Evolutionary conservation across 768 basidiomycete species (phyloP).

Genomic region (Boletales sp.): DNA sequence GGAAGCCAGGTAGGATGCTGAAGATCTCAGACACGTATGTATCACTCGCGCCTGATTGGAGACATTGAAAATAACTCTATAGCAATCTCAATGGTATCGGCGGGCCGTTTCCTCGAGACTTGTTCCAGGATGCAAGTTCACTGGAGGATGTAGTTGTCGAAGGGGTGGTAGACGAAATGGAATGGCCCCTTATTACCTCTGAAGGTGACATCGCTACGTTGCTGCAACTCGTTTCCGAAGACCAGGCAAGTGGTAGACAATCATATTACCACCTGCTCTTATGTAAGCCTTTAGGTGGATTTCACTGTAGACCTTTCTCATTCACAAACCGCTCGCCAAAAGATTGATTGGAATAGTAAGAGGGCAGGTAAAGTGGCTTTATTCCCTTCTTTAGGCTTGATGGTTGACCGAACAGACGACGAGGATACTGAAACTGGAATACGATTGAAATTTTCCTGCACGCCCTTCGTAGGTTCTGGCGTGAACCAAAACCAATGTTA

Average conservation of each 20-base stretch:
- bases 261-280: not conserved
- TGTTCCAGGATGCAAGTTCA: constrained; percentile 67
- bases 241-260: constrained; percentile 47
- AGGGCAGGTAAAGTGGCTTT: constrained; percentile 60
- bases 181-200: constrained; percentile 76
- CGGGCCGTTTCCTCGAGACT: constrained; percentile 58
- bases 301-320: constrained; percentile 67
- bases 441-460: constrained; percentile 38
- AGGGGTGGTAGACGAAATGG: constrained; percentile 53
- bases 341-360: constrained; percentile 83
- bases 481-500: constrained; percentile 9
- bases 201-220: constrained; percentile 81
- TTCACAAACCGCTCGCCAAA: constrained; percentile 50
- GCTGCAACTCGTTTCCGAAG: constrained; percentile 77
- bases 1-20: constrained; percentile 67
- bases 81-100: constrained; percentile 69
- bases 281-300: constrained; percentile 49
- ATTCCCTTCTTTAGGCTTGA: not conserved
- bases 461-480: constrained; percentile 9
- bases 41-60: not conserved
- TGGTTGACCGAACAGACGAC: constrained; percentile 52
- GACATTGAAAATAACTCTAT: constrained; percentile 2
- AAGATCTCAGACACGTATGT: constrained; percentile 72
- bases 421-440: constrained; percentile 78
- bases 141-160: constrained; percentile 55